Base-by-base conservation (phyloP, 2,329 filamentous ascomycete genomes). In the Talaromyces sp. region DNA sequence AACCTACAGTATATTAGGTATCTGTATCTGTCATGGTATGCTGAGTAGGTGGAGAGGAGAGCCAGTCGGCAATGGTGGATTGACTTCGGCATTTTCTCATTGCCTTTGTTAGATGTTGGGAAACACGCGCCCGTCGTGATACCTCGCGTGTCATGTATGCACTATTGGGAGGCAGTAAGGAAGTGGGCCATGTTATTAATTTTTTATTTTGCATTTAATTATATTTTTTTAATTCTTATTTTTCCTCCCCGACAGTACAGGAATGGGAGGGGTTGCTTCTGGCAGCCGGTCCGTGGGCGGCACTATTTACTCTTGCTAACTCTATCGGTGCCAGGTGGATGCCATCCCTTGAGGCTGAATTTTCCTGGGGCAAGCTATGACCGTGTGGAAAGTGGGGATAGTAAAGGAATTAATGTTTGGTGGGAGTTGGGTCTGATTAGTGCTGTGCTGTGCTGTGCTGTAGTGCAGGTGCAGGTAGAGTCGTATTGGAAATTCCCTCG, bases 301-400 rank as follows among this genome's bases (percentile, higher is more conserved):
- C 37, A 52, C 53, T 61, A 60, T 55, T 59, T 40, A 49, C 7
- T 53, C 51, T 54, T 39, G 17, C 27, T 33, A 53, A 58, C 53
- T 57, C 42, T 56, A 56, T 48, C 46, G 37, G 36, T 16, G 49
- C 20, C 35, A 40, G 45, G 32, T 48, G 46, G n/a, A 44, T 35
- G 20, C 29, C 40, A 60, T 55, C 58, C 58, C 56, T 61, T 58
- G 58, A 57, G 49, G 49, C 51, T 53, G 37, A 45, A 40, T 36
- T 19, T 35, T 19, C 29, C 36, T 9, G 16, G 22, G 24, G 43
- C 16, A 45, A 36, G 33, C 33, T 47, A 42, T 48, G 46, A 33
- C 46, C 46, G n/a, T 20, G n/a, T n/a, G 19, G 17, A 16, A 27
- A 17, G 3, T 14, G 14, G 30, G 16, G 41, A 32, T 7, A 44